Percentiles rank a stretch among this genome's conserved stretches.
Conservation (phyloP, 768 basidiomycete species). For the Arthromyces matolae region DNA sequence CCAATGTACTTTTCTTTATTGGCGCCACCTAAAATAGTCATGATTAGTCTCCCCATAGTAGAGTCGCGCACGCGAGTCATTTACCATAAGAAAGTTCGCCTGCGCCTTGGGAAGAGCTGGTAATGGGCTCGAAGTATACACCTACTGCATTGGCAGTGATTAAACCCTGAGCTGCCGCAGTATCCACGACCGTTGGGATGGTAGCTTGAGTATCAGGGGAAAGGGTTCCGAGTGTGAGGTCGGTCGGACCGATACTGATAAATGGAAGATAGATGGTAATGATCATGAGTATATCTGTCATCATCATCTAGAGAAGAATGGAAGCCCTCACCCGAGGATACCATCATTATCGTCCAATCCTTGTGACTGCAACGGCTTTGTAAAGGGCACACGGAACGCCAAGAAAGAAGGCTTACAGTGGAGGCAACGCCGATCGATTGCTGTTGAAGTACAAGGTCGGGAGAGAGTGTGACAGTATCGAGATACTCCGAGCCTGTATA, state of each 20-base stretch:
- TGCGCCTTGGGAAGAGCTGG: slow-evolving; percentile 31
- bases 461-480: slow-evolving; percentile 52
- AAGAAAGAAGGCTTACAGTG: slow-evolving; percentile 11
- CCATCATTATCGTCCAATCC: slow-evolving; percentile 60
- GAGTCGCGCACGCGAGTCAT: slow-evolving; percentile 24
- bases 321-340: slow-evolving; percentile 50
- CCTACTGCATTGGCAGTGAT: slow-evolving; percentile 40
- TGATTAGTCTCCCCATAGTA: neutral
- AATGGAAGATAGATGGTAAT: neutral
- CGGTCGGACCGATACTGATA: slow-evolving; percentile 55
- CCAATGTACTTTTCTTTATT: slow-evolving; percentile 34
- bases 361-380: slow-evolving; percentile 20
- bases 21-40: neutral
- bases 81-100: slow-evolving; percentile 58
- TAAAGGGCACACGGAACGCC: neutral
- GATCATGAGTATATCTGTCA: neutral
- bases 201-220: slow-evolving; percentile 18
- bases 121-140: slow-evolving; percentile 47
- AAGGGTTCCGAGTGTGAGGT: slow-evolving; percentile 44
- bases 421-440: slow-evolving; percentile 68
- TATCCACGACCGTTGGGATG: slow-evolving; percentile 58
- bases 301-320: neutral
- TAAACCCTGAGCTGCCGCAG: slow-evolving; percentile 37
- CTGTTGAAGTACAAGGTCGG: slow-evolving; percentile 41
- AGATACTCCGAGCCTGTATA: slow-evolving; percentile 38